Evolutionary conservation across 2,329 filamentous ascomycete genomes (phyloP), one percentile per base, ranked within the genome.

Genomic region (Hymenoscyphus infarciens): DNA sequence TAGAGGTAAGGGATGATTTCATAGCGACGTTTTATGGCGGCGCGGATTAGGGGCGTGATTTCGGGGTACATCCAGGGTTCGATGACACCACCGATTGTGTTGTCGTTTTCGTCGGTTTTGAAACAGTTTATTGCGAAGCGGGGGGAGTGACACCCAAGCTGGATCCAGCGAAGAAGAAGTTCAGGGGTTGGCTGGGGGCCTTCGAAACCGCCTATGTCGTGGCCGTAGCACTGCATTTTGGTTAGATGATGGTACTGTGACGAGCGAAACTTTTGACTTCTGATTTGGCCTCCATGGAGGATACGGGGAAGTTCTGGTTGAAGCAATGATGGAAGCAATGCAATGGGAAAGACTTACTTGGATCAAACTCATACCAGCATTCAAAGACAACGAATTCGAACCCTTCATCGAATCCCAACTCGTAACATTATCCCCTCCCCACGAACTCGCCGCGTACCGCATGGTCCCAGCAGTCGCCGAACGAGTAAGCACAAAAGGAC

Each of bases 41-140:
- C 80, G 16, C 88, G 82, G 15, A 91, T 78, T 1, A 87, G 74
- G 0, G 82, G 83, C 0, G 86, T 86, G 31, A 86, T 85, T 39
- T 87, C 82, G 0, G 87, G 86, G 70, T 91, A 89, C 87, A 91
- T 90, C 87, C 87, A 91, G 0, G 88, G 88, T 75, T 91, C 88
- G 63, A 91, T 91, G 0, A 91, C 87, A 39, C 89, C 88, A 7
- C 88, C 88, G 27, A 89, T 80, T 0, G 79, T 79, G 69, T 87
- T 90, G 74, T 91, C 85, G 0, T 82, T 77, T 0, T 83, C 81
- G 0, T 82, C 83, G 0, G 89, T 91, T 76, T 91, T 91, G 82
- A 88, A 91, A 74, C 88, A 91, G 74, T 91, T 91, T 77, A 91
- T 91, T 11, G 88, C 86, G 69, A 91, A 91, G 0, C 88, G 84